Conservation (phyloP, 2,329 filamentous ascomycete species). For the Xylaria sp. region DNA sequence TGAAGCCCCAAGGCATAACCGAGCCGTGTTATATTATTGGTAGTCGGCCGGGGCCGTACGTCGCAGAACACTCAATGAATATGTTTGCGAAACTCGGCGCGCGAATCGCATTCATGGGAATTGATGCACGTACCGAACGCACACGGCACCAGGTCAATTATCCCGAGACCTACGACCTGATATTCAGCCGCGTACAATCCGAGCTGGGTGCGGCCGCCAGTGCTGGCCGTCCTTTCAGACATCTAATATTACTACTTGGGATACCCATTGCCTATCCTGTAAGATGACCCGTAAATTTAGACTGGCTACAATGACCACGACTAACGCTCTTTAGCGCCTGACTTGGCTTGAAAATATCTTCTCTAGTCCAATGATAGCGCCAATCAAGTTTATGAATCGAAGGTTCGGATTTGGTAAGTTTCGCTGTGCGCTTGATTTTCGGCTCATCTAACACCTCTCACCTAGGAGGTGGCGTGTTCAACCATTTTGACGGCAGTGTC, state of each 20-base stretch:
- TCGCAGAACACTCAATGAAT: conserved; percentile 86
- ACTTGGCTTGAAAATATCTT: conserved; percentile 98
- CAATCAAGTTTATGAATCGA: conserved; percentile 89
- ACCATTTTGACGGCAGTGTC: conserved; percentile 92
- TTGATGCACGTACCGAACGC: conserved; percentile 94
- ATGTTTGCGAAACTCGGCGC: conserved; percentile 86
- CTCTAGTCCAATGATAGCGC: conserved; percentile 84
- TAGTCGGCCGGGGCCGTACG: conserved; percentile 84
- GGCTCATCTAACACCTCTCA: conserved; percentile 14
- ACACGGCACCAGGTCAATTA: conserved; percentile 96
- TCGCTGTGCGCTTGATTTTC: no score
- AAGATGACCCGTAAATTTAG: conserved; percentile 53
- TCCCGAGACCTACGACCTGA: conserved; percentile 84
- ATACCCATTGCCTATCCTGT: conserved; percentile 88
- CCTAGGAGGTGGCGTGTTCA: conserved; percentile 82
- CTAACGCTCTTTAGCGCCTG: conserved; percentile 67
- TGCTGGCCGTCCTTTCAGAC: conserved; percentile 81
- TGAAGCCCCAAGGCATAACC: conserved; percentile 60
- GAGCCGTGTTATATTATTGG: conserved; percentile 85
- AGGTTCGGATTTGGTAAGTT: conserved; percentile 78
- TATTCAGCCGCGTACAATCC: conserved; percentile 79
- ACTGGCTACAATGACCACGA: conserved; percentile 23
- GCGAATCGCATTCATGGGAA: conserved; percentile 83
- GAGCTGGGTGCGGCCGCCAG: conserved; percentile 77
- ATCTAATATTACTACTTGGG: conserved; percentile 87